These are phyloP conservation scores for Syncephalastrum contaminatum DNA, from an alignment of 371 early-diverging fungal genomes.

Conservation along the genomic window DNA sequence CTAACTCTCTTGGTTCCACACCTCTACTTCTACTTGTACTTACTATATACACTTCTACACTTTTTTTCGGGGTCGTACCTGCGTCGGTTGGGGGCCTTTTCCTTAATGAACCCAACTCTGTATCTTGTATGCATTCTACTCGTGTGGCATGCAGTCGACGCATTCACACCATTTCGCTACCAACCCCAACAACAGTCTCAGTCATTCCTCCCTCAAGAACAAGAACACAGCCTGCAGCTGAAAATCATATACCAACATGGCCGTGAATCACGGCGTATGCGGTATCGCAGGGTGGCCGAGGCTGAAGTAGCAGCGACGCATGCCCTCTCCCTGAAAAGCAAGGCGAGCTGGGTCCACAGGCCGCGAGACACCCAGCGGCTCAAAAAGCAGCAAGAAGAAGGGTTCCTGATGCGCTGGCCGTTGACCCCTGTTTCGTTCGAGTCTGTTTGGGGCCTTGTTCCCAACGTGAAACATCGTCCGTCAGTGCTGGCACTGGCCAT, in stretches of 20 bases:
- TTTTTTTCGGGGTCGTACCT: too few relatives aligned
- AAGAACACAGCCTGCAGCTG: conserved; percentile 11
- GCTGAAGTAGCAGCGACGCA: background rate
- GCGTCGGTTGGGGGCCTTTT: too few relatives aligned
- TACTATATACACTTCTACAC: too few relatives aligned
- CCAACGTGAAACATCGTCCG: conserved; percentile 71
- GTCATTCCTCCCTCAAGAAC: too few relatives aligned
- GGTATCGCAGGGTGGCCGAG: conserved; percentile 28
- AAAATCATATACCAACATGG: conserved; percentile 42
- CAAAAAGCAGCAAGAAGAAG: conserved; percentile 8
- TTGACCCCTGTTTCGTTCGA: background rate
- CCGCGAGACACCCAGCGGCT: conserved; percentile 22
- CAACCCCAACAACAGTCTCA: too few relatives aligned
- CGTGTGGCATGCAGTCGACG: too few relatives aligned
- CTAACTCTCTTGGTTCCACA: too few relatives aligned
- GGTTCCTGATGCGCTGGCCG: conserved; percentile 13
- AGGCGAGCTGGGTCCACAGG: conserved; percentile 25
- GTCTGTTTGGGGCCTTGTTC: conserved; percentile 34
- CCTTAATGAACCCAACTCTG: too few relatives aligned
- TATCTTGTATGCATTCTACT: too few relatives aligned
- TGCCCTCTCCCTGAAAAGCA: conserved; percentile 8
- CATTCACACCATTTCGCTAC: too few relatives aligned
- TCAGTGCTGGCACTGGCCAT: conserved; percentile 69
- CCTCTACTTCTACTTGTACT: too few relatives aligned
- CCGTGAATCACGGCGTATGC: conserved; percentile 40